Evolutionary conservation across 1,284 basidiomycete genomes (phyloP), one percentile per base, ranked within the genome.

Genomic region (Moesziomyces sp.): DNA sequence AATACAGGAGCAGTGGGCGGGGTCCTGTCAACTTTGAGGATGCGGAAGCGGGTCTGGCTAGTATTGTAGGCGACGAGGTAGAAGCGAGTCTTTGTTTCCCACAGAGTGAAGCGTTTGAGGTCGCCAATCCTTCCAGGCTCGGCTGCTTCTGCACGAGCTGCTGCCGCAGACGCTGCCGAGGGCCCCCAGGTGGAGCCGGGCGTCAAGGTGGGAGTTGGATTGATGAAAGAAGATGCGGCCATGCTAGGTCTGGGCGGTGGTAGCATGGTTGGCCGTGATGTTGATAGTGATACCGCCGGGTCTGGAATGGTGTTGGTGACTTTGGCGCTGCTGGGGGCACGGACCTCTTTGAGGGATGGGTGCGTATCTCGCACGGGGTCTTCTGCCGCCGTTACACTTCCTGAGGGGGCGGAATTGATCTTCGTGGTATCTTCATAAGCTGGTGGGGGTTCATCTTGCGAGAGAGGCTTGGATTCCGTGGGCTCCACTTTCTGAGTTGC

Each of bases 11-110:
- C 48, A 43, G 69, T 71, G 11, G 78, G 80, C 5, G 78, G 79
- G 10, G 74, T 76, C 18, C 82, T 65, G 47, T 83, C 81, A 13
- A 84, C 73, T 46, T 79, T 81, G 46, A 84, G 76, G 18, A 84
- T 76, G 33, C 76, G 79, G 33, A 78, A 83, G 4, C 74, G 55
- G 13, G 80, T 81, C 63, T 84, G 80, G 38, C 74, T 73, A 10
- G 79, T 77, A 50, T 81, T 81, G 67, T 73, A 78, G 7, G 80
- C 80, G 18, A 82, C 78, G 18, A 83, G 66, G 48, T 84, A 84
- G 64, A 79, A 83, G 57, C 79, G 74, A 10, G 80, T 76, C 54
- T 79, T 80, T 14, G 81, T 79, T 52, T 83, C 80, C 74, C 81
- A 84, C 16, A 84, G 65, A 1, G 80, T 81, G 57, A 83, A 84